Conservation (phyloP, 345 rosid genomes). For the Balakata baccata region DNA sequence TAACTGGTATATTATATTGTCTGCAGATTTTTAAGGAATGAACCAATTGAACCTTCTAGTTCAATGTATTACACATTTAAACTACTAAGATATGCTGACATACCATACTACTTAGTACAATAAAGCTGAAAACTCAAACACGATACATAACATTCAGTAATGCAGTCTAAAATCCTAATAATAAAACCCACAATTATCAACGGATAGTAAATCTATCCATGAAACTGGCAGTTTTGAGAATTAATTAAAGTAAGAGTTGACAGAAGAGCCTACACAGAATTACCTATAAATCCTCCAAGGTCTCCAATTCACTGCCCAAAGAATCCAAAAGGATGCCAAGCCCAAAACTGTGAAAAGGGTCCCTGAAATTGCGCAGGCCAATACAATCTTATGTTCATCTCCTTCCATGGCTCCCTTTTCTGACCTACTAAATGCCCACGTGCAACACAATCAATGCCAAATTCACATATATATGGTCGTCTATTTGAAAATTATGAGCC, state of each 20-base stretch:
- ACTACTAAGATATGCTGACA: background rate
- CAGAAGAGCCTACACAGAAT: background rate
- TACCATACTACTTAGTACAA: background rate
- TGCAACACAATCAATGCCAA: conserved; percentile 26
- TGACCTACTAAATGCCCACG: conserved; percentile 41
- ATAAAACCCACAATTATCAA: background rate
- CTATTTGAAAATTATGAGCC: background rate
- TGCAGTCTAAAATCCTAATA: conserved; percentile 10
- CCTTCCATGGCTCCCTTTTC: conserved; percentile 75
- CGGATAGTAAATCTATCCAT: background rate
- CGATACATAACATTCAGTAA: background rate
- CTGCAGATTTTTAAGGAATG: no score
- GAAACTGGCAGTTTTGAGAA: background rate
- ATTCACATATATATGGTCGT: background rate
- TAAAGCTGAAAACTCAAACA: background rate
- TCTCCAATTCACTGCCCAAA: conserved; percentile 97
- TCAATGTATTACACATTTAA: background rate
- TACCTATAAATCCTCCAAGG: conserved; percentile 99
- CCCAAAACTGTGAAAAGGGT: conserved; percentile 73
- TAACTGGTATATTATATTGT: background rate
- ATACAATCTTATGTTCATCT: conserved; percentile 52
- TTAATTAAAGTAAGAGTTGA: background rate
- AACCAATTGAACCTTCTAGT: conserved; percentile 1
- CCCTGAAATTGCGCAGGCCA: conserved; percentile 84
- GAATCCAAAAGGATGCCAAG: conserved; percentile 73